Base-by-base conservation (phyloP, 371 early-diverging fungal species). In the Lichtheimia hyalospora region DNA sequence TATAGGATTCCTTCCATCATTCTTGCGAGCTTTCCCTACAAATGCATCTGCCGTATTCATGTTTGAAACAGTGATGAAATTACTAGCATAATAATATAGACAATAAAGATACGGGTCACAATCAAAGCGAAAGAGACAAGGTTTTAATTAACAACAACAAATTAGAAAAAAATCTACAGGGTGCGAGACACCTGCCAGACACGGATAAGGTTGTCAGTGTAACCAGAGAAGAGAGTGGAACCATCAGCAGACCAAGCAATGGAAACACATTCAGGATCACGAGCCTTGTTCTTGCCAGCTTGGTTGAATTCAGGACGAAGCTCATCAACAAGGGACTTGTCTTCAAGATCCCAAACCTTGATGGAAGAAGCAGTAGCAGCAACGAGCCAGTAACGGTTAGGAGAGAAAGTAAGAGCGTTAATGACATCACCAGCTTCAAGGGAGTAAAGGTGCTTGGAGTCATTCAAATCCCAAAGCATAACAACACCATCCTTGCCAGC, bases 311-410 rank as follows among this genome's bases (percentile, higher is more conserved):
- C 96, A 70, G 96, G 92, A 72, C 88, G 87, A 70, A 97, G 91
- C 81, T 98, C 97, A 85, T 92, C 93, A 62, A 98, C 96, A 70
- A 96, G 81, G 46, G 90, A 86, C 93, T 98, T 97, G 87, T 89
- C 90, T 84, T 98, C 96, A 69, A 99, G 85, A 80, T 99, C 99
- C 98, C 98, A 98, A 87, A 99, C 94, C 92, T 94, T 96, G 90
- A 99, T 97, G 82, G 92, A 88, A 65, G 87, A 84, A 63, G 88
- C 84, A 73, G 98, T 98, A 80, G 98, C 99, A 74, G 98, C 98
- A 86, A 96, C 95, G 72, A 99, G 89, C 99, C 99, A 99, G 97
- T 98, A 98, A 66, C 98, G 92, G 95, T 98, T 97, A 77, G 98
- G 97, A 63, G 96, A 95, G 94, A 99, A 99, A 79, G 90, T 91